Conservation (phyloP, 2,329 filamentous ascomycete species). For the Aureobasidium sp. region DNA sequence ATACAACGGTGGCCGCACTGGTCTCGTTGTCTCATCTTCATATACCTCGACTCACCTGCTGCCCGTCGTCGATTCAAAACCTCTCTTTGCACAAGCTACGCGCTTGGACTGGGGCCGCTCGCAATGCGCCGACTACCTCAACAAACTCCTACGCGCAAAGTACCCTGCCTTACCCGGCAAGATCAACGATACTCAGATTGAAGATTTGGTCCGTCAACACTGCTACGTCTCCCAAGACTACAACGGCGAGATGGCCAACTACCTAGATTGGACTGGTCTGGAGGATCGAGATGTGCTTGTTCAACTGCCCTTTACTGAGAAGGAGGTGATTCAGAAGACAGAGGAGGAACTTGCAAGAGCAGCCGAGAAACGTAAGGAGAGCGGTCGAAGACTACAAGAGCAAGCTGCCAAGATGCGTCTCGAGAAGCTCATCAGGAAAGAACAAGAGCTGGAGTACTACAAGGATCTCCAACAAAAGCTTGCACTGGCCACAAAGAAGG, state of each 20-base stretch:
- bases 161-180: slow-evolving; percentile 86
- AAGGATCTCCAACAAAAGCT: slow-evolving; percentile 69
- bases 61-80: slow-evolving; percentile 79
- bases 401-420: slow-evolving; percentile 96
- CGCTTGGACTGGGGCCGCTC: slow-evolving; percentile 91
- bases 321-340: slow-evolving; percentile 81
- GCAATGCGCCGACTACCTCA: slow-evolving; percentile 81
- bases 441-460: slow-evolving; percentile 91
- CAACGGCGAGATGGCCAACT: slow-evolving; percentile 63
- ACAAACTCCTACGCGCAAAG: slow-evolving; percentile 82
- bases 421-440: slow-evolving; percentile 90
- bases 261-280: slow-evolving; percentile 83
- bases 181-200: slow-evolving; percentile 75
- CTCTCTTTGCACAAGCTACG: slow-evolving; percentile 75
- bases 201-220: slow-evolving; percentile 78
- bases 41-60: slow-evolving; percentile 94
- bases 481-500: slow-evolving; percentile 70
- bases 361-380: slow-evolving; percentile 91
- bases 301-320: slow-evolving; percentile 90
- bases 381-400: slow-evolving; percentile 80
- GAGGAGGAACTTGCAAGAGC: slow-evolving; percentile 86
- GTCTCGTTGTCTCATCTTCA: slow-evolving; percentile 83
- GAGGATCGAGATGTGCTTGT: slow-evolving; percentile 84
- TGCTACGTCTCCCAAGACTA: slow-evolving; percentile 85
- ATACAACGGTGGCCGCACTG: slow-evolving; percentile 80